Base-by-base conservation (phyloP, 495 filamentous ascomycete genomes). In the Oidiodendron maius region DNA sequence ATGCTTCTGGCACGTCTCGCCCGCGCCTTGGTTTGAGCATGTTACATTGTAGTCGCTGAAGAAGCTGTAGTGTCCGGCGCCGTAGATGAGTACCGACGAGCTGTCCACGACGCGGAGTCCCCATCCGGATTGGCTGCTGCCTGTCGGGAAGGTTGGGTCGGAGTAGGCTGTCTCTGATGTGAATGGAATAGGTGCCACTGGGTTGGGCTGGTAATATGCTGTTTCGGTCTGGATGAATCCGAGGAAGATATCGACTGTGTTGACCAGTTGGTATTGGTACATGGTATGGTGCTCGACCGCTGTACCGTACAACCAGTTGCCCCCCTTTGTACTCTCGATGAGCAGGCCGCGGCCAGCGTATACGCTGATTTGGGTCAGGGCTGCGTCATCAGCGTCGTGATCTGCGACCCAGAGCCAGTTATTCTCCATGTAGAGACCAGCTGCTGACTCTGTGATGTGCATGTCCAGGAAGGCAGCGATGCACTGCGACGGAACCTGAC, bases 161-260 rank as follows among this genome's bases (percentile, higher is more conserved):
- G 71, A 67, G 44, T 80, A 62, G n/a, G 64, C 65, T 0, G 61
- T 9, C n/a, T 70, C 66, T 0, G 64, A 49, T 0, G 63, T 64
- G 64, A 80, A 85, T 10, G 82, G 80, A 4, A 71, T 58, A 17
- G 70, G 68, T 3, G 81, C 82, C 48, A 73, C 67, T n/a, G 85
- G 84, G 20, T 69, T 74, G 4, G 84, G 83, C 61, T 84, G 80
- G 59, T 79, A 88, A 20, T 56, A 96, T 38, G 85, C 84, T 2
- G 87, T 88, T 64, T 95, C 89, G 6, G 88, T 89, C 57, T 95
- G 89, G 57, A 91, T 83, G 60, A 83, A 76, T 15, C 83, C 83
- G 57, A 78, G 78, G 60, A 82, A 83, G 48, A 91, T 71, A 52
- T 86, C 81, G 55, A 75, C 68, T 3, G 86, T 85, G 40, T 74